Evolutionary conservation across 2,329 filamentous ascomycete species (phyloP).

Genomic region (Colletotrichum sp.): DNA sequence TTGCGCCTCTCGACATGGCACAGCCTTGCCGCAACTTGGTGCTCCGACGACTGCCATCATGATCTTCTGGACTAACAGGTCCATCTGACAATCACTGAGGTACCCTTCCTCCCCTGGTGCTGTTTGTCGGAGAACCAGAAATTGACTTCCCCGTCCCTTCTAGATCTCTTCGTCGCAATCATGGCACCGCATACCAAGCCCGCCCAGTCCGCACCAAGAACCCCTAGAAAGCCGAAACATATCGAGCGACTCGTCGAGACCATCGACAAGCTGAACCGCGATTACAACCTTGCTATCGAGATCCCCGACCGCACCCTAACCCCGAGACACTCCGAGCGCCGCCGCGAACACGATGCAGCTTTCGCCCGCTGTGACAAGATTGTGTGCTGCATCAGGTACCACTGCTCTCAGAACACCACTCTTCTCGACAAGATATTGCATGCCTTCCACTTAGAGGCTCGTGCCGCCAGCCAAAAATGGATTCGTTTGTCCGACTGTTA

Average conservation of each 20-base stretch:
- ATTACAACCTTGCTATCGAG: slow-evolving; percentile 12
- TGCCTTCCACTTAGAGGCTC: background rate
- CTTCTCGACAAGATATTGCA: background rate
- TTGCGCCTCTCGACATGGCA: background rate
- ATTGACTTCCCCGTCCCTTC: background rate
- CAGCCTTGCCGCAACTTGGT: background rate
- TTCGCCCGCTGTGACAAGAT: slow-evolving; percentile 5
- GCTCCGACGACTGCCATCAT: background rate
- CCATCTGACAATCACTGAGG: background rate
- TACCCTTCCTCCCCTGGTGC: background rate
- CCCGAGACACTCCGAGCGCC: background rate
- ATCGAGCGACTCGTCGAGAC: background rate
- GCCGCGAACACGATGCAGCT: background rate
- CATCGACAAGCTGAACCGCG: slow-evolving; percentile 14
- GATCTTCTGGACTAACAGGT: background rate
- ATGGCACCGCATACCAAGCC: background rate
- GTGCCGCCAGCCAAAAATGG: slow-evolving; percentile 2
- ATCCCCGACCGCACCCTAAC: background rate
- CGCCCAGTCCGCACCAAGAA: background rate
- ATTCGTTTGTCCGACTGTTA: background rate
- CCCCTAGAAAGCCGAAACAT: background rate
- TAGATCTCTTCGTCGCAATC: background rate
- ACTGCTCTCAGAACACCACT: background rate
- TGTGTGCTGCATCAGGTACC: background rate
- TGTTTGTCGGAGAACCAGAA: background rate